Conservation (phyloP, 345 rosid genomes). For the Sonneratia caseolaris region DNA sequence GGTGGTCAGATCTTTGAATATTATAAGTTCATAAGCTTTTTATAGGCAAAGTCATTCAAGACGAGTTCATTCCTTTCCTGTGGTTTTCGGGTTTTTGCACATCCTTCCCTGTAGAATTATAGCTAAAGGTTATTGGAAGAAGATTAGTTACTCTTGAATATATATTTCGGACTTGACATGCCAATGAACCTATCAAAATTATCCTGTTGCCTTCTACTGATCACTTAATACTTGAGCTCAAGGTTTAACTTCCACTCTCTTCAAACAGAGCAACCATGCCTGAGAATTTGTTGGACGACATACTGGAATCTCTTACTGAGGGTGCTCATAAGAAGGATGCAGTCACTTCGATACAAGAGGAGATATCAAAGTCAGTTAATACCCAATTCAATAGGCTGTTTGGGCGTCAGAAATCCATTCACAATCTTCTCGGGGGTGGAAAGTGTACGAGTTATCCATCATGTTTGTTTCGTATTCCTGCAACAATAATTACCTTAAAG, state of each 20-base stretch:
- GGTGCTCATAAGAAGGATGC: slow-evolving; percentile 45
- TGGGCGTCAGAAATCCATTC: slow-evolving; percentile 70
- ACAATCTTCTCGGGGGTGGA: slow-evolving; percentile 81
- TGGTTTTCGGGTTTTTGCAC: not conserved
- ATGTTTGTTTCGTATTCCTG: not conserved
- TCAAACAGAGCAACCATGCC: slow-evolving; percentile 39
- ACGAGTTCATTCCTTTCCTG: not conserved
- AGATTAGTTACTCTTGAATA: not conserved
- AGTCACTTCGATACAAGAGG: slow-evolving; percentile 51
- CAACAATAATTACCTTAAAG: not conserved
- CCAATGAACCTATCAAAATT: not conserved
- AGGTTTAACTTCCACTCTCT: not conserved
- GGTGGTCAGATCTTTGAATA: not conserved
- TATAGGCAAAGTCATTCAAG: not conserved
- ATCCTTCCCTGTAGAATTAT: not conserved
- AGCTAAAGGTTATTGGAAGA: not conserved
- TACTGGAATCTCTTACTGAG: slow-evolving; percentile 61
- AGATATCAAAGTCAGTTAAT: slow-evolving; percentile 29
- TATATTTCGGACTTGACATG: not conserved
- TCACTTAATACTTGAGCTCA: not conserved
- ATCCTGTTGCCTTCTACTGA: not conserved
- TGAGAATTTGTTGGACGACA: slow-evolving; percentile 51
- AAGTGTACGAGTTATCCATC: slow-evolving; percentile 38
- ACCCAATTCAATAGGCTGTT: slow-evolving; percentile 52
- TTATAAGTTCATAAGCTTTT: not conserved